Evolutionary conservation across 768 basidiomycete genomes (phyloP), one percentile per base, ranked within the genome.

Genomic region (Amanita phalloides): DNA sequence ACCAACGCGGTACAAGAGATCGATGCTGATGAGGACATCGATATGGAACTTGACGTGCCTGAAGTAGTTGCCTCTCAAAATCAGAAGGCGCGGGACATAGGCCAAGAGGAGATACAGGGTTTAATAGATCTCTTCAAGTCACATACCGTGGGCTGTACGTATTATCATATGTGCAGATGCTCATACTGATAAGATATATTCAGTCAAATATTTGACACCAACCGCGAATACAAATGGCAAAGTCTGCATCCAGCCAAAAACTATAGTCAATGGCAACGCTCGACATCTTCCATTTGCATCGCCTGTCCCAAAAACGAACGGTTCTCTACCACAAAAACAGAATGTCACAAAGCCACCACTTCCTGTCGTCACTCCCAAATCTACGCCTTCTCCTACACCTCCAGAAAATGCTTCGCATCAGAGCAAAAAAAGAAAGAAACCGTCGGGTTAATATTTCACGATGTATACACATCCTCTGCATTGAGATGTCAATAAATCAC

Each of bases 51-150:
- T 10, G 73, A 71, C 54, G 42, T 38, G n/a, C 64, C 64, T 20
- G 63, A 61, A 48, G 54, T 53, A 30, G 61, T 57, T 37, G 53
- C 42, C 53, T 20, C 41, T 25, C 30, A 32, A n/a, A 35, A 42
- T 50, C 43, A 37, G 53, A 51, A 13, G 26, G 17, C 61, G 36
- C 71, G 68, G 36, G 56, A 64, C 28, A 75, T 84, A 3, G 67
- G 70, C 38, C 65, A 72, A n/a, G 66, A 69, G 10, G 82, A 90
- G 63, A 75, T 90, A 60, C 63, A 71, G 6, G 63, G 68, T 13
- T 76, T 92, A 53, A 67, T 82, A 23, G 71, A 74, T 32, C 66
- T 92, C 23, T 93, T 93, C 72, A 78, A 68, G 56, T 60, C 66
- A 47, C 73, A 76, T 49, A 65, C 70, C 57, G 37, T 71, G 62